Conservation (phyloP, 78 protist genomes). For the slime mould (Dictyostelium discoideum) region DNA sequence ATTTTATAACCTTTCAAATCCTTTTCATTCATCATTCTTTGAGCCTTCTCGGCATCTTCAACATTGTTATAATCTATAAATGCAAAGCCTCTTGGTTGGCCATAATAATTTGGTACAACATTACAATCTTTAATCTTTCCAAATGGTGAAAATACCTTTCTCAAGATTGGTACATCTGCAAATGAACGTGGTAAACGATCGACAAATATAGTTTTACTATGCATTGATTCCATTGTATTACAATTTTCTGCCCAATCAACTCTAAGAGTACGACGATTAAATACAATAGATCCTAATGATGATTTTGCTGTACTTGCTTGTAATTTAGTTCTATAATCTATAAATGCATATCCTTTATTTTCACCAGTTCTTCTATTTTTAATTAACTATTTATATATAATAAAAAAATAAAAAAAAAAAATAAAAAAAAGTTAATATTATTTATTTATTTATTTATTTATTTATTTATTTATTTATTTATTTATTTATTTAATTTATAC, state of each 20-base stretch:
- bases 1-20: constrained; percentile 53
- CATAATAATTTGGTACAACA: constrained; percentile 28
- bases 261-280: constrained; percentile 47
- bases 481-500: not conserved
- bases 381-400: no score
- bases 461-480: not conserved
- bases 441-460: not conserved
- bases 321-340: constrained; percentile 69
- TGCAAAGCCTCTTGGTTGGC: constrained; percentile 73
- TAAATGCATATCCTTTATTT: constrained; percentile 57
- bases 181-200: constrained; percentile 31
- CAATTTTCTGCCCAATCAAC: constrained; percentile 78
- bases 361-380: constrained; percentile 64
- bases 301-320: constrained; percentile 69
- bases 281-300: constrained; percentile 37
- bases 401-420: no score
- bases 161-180: constrained; percentile 28
- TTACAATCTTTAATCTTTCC: constrained; percentile 73
- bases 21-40: constrained; percentile 60
- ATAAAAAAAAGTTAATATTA: not conserved
- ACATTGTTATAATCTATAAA: constrained; percentile 46
- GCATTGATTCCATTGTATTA: constrained; percentile 41
- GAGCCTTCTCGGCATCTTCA: constrained; percentile 75
- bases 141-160: constrained; percentile 35
- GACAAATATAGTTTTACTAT: constrained; percentile 58